Base-by-base conservation (phyloP, 805 yeast species). In the Ogataea salicorniae region DNA sequence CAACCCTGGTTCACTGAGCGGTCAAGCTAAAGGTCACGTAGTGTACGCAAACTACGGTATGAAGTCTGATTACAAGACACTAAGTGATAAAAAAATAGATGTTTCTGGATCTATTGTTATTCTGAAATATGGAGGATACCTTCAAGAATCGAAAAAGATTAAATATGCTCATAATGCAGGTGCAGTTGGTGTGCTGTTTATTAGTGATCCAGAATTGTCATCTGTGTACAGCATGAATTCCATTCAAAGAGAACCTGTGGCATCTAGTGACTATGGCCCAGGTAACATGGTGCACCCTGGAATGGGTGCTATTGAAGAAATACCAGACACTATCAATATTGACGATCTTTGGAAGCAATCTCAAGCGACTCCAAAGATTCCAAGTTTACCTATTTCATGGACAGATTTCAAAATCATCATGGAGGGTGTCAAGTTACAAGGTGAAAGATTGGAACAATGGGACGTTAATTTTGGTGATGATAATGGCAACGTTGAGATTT, bases 241-340 rank as follows among this genome's bases (percentile, higher is more conserved):
- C 1, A 76, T 84, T 31, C 78, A 77, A 56, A 72, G 77, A 42
- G 74, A 70, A 39, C 73, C 84, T 39, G 85, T 82, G 5, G 85
- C 81, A 0, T 54, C 57, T 34, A 74, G 83, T 0, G 79, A 83
- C 47, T 67, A 66, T 45, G 76, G 79, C 48, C 78, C 92, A 1
- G 97, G 97, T 8, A 94, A 90, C 62, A 77, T 89, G 4, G 61
- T 87, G 34, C 75, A 86, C 3, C 95, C 96, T 0, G 96, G 95
- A 2, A 81, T 84, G 82, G 72, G 83, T 0, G 53, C 54, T 2
- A 42, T 34, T 13, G 52, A 48, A 37, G 23, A 39, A 9, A 43
- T 68, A 77, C 20, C 68, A 68, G 37, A 70, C 68, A 20, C 63
- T 64, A 46, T 66, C 66, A 40, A 70, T 70, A 15, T 70, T 72